Conservation (phyloP, 306 rosid species). For the Ziziphus jujuba region DNA sequence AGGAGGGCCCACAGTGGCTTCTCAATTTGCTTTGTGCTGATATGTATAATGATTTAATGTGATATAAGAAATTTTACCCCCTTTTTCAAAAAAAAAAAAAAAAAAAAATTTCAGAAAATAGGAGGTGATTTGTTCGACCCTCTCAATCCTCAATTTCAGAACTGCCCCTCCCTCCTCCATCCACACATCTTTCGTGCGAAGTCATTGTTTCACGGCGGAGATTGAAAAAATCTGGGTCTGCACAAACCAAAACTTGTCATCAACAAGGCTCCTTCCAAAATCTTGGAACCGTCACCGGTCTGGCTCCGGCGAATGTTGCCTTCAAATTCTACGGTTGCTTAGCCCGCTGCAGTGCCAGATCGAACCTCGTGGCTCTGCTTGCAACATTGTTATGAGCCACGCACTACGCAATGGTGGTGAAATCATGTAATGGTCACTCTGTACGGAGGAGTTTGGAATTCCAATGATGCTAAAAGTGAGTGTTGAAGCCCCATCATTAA, state of each 20-base stretch:
- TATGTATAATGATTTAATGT: no score
- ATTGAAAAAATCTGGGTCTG: constrained; percentile 68
- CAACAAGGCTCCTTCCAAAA: constrained; percentile 77
- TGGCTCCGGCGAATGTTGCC: constrained; percentile 60
- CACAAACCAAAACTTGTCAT: constrained; percentile 80
- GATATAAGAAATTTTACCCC: no score
- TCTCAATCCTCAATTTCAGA: background rate
- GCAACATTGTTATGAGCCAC: constrained; percentile 40
- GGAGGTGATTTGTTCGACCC: background rate
- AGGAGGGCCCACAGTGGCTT: no score
- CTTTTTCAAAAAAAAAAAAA: no score
- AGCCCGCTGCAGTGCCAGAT: constrained; percentile 78
- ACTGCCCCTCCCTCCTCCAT: background rate
- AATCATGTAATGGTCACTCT: constrained; percentile 43
- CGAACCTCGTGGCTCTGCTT: constrained; percentile 65
- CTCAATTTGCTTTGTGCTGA: no score
- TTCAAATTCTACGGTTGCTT: constrained; percentile 69
- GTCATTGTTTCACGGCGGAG: background rate
- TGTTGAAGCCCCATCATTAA: constrained; percentile 76
- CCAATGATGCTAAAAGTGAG: constrained; percentile 31
- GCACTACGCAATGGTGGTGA: constrained; percentile 72
- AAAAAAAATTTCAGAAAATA: no score
- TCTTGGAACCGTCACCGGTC: constrained; percentile 55
- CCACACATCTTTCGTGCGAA: background rate
- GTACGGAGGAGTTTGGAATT: constrained; percentile 20